These are phyloP conservation scores for Dactylellina sp. DNA, from an alignment of 2,329 filamentous ascomycete genomes.

Conservation along the genomic window DNA sequence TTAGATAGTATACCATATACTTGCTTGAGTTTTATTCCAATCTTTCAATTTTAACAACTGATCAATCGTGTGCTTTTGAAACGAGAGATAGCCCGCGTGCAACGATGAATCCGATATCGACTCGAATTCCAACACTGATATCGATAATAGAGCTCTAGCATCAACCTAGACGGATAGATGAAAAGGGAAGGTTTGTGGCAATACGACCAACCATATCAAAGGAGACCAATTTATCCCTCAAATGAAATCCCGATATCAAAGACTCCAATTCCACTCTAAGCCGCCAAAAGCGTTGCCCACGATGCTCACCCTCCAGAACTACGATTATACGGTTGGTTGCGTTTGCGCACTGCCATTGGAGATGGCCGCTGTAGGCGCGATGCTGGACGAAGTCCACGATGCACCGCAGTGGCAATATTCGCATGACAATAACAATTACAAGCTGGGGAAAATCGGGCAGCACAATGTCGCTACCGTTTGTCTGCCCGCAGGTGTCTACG, in stretches of 20 bases:
- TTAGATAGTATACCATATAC: too few species aligned
- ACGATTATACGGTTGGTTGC: slow-evolving; percentile 62
- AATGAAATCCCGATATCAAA: too few species aligned
- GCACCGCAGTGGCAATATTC: slow-evolving; percentile 40
- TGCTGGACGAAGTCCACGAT: slow-evolving; percentile 61
- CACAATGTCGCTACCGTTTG: slow-evolving; percentile 61
- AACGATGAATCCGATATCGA: too few species aligned
- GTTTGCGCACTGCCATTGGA: slow-evolving; percentile 62
- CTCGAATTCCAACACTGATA: too few species aligned
- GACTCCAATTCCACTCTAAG: background rate
- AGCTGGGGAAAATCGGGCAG: slow-evolving; percentile 58
- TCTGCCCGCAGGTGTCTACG: slow-evolving; percentile 56
- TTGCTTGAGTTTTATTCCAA: too few species aligned
- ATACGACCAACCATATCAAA: too few species aligned
- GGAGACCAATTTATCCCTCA: too few species aligned
- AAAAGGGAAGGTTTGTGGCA: background rate
- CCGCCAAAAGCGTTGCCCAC: background rate
- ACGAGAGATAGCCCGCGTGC: too few species aligned
- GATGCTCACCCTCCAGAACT: slow-evolving; percentile 12
- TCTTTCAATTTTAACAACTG: too few species aligned
- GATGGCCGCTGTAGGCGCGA: slow-evolving; percentile 60
- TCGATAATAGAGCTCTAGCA: background rate
- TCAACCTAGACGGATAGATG: background rate
- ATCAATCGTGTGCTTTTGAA: too few species aligned
- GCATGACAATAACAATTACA: slow-evolving; percentile 60